Percentiles rank a stretch among this genome's conserved stretches.
Evolutionary conservation across 495 filamentous ascomycete genomes (phyloP).

Genomic region (Penicillium manginii): DNA sequence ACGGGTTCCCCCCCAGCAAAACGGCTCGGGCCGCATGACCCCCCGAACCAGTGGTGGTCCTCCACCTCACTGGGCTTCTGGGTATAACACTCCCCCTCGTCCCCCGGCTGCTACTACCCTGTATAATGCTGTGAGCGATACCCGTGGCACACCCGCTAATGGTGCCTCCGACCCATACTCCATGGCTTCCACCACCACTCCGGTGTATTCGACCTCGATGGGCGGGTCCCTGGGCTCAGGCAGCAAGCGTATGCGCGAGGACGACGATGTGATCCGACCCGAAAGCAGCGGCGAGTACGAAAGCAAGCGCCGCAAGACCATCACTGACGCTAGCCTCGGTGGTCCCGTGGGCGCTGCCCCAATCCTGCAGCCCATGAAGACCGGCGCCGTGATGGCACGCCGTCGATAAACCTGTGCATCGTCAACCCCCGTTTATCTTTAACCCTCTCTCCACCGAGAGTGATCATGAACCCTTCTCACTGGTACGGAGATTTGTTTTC

Average conservation of each 20-base stretch:
- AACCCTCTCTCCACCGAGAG: too few relatives aligned
- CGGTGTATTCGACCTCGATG: constrained; percentile 57
- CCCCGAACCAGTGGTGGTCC: constrained; percentile 72
- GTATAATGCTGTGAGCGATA: constrained; percentile 89
- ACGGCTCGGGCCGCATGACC: constrained; percentile 83
- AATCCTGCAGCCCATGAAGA: constrained; percentile 50
- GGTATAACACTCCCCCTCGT: constrained; percentile 82
- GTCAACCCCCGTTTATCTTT: too few relatives aligned
- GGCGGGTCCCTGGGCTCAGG: constrained; percentile 66
- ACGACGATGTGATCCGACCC: constrained; percentile 75
- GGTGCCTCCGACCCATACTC: constrained; percentile 72
- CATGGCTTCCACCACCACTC: constrained; percentile 59
- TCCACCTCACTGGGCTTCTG: constrained; percentile 74
- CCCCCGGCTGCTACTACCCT: constrained; percentile 73
- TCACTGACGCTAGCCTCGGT: constrained; percentile 61
- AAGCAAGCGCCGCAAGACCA: constrained; percentile 83
- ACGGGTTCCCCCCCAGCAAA: constrained; percentile 85
- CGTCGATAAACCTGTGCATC: constrained; percentile 37
- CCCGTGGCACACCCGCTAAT: constrained; percentile 68
- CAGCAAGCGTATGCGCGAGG: constrained; percentile 79
- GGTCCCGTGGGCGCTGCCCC: constrained; percentile 46
- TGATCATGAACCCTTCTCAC: too few relatives aligned
- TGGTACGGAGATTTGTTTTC: too few relatives aligned
- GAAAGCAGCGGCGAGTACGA: constrained; percentile 66
- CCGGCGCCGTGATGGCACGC: constrained; percentile 42